Conservation (phyloP, 139 green algal genomes). For the Closterium sp. region DNA sequence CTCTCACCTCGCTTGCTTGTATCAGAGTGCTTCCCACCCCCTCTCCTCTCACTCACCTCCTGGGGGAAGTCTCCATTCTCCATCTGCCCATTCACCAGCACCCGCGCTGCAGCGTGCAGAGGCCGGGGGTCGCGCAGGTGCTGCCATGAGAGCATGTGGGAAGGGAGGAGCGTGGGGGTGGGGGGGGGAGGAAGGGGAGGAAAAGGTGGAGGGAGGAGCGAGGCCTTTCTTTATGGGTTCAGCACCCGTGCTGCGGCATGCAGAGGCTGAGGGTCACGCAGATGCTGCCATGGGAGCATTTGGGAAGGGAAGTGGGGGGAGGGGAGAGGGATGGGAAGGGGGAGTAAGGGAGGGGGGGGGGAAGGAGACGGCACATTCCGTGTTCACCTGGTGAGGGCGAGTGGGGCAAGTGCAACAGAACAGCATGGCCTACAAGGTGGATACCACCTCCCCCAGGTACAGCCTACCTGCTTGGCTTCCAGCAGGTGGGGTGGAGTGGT, state of each 20-base stretch:
- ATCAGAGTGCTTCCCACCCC: too few relatives aligned
- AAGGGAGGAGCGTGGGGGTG: not conserved
- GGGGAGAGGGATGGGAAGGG: not conserved
- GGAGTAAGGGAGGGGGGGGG: too few relatives aligned
- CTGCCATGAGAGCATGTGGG: not conserved
- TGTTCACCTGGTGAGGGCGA: slow-evolving; percentile 89
- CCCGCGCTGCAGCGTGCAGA: slow-evolving; percentile 63
- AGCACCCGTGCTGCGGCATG: too few relatives aligned
- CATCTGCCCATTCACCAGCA: slow-evolving; percentile 67
- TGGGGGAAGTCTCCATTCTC: slow-evolving; percentile 92
- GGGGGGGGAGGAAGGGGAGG: too few relatives aligned
- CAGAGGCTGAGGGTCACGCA: too few relatives aligned
- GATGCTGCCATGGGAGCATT: slow-evolving; percentile 46
- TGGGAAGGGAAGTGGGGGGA: too few relatives aligned
- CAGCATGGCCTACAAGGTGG: not conserved
- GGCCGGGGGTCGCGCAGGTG: slow-evolving; percentile 57
- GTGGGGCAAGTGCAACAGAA: slow-evolving; percentile 22
- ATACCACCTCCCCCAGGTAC: not conserved
- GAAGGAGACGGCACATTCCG: slow-evolving; percentile 75
- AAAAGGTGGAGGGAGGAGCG: too few relatives aligned
- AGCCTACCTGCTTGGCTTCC: too few relatives aligned
- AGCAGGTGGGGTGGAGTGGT: too few relatives aligned
- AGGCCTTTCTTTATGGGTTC: too few relatives aligned
- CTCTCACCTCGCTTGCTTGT: too few relatives aligned
- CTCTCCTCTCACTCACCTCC: slow-evolving; percentile 28